Conservation (phyloP, 2,329 filamentous ascomycete genomes). For the Aquanectria penicillioides region DNA sequence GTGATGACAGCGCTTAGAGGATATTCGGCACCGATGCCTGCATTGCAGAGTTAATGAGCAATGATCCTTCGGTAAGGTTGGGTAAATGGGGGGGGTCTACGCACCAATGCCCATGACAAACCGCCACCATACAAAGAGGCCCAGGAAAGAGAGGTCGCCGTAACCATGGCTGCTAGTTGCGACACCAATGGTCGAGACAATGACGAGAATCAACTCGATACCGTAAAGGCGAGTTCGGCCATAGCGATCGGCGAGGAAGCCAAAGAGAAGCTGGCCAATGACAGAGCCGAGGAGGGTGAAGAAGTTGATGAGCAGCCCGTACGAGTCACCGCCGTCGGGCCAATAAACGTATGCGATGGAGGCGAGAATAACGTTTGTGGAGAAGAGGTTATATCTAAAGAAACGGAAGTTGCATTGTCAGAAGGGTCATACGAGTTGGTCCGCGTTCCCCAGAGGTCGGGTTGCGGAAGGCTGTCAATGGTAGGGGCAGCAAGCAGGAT, state of each 20-base stretch:
- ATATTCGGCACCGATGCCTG: conserved; percentile 74
- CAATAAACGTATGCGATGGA: conserved; percentile 64
- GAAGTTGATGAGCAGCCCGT: conserved; percentile 61
- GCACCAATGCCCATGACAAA: conserved; percentile 64
- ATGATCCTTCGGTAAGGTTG: neutral
- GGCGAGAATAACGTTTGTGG: conserved; percentile 64
- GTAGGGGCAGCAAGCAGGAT: too few species aligned
- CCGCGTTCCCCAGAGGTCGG: too few species aligned
- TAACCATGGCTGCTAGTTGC: conserved; percentile 63
- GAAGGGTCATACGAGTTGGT: neutral
- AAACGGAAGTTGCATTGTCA: conserved; percentile 7
- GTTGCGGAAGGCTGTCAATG: neutral
- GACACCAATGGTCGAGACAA: conserved; percentile 66
- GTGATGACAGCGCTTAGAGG: conserved; percentile 75
- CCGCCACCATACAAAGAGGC: conserved; percentile 63
- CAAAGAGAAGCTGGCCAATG: conserved; percentile 62
- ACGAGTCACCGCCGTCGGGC: conserved; percentile 56
- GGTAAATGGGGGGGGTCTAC: conserved; percentile 24
- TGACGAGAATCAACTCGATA: conserved; percentile 65
- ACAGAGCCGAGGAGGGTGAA: conserved; percentile 64
- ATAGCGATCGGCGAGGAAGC: conserved; percentile 63
- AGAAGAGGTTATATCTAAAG: conserved; percentile 62
- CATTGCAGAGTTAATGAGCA: conserved; percentile 20
- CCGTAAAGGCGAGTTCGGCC: conserved; percentile 66
- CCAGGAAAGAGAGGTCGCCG: conserved; percentile 60